These are phyloP conservation scores for Pestalotiopsis sp. DNA, from an alignment of 2,329 filamentous ascomycete species.

Conservation along the genomic window DNA sequence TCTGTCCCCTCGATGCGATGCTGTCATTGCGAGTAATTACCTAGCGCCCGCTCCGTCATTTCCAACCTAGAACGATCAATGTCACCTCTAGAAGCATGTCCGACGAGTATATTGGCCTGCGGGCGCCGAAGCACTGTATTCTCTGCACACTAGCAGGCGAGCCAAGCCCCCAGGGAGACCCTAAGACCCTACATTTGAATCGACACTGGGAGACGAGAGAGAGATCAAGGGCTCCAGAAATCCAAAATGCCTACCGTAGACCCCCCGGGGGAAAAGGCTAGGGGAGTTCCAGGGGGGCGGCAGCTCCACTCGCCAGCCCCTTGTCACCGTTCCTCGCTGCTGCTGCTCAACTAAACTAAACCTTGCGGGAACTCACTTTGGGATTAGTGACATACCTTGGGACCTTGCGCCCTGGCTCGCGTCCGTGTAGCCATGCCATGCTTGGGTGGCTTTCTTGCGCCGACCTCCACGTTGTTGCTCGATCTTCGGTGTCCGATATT, in stretches of 20 bases:
- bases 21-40: neutral
- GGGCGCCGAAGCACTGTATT: neutral
- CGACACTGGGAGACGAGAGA: neutral
- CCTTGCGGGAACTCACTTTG: neutral
- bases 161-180: neutral
- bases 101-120: neutral
- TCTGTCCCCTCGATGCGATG: neutral
- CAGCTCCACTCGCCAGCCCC: neutral
- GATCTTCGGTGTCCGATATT: conserved; percentile 3
- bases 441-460: neutral
- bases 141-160: neutral
- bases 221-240: neutral
- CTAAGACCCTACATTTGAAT: neutral
- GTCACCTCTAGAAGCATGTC: neutral
- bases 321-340: neutral
- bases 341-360: neutral
- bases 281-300: neutral
- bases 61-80: neutral
- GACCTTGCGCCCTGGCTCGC: neutral
- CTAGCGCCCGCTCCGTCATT: neutral
- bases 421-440: neutral
- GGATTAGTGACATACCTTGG: neutral
- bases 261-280: neutral
- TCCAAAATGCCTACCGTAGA: too few relatives aligned
- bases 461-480: conserved; percentile 1